phyloP scores from a whole-genome alignment of 2,329 filamentous ascomycete species.

The Phyllosticta ampelicida region DNA sequence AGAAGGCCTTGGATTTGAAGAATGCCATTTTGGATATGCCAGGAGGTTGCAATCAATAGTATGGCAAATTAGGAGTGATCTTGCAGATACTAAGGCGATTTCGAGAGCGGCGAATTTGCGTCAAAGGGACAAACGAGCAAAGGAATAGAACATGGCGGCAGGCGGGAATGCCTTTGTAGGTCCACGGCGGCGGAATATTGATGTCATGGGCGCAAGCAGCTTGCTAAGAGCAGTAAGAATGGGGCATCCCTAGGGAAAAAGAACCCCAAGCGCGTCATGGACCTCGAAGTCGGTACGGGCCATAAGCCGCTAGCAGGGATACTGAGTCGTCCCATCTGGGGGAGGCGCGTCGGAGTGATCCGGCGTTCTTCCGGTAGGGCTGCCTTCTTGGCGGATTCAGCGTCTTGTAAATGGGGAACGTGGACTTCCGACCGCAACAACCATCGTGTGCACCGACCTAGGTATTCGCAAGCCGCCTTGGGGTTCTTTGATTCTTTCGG shows the following conservation, averaged over 20 bases:
- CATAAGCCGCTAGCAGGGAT: not conserved
- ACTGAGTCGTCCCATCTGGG: not conserved
- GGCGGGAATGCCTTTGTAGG: not conserved
- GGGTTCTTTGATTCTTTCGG: not conserved
- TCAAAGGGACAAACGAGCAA: not conserved
- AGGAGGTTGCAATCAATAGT: not conserved
- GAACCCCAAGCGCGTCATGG: not conserved
- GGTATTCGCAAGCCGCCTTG: not conserved
- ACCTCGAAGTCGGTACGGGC: not conserved
- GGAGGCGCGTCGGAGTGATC: constrained; percentile 1
- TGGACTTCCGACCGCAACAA: constrained; percentile 5
- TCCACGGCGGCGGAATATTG: not conserved
- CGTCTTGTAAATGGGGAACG: constrained; percentile 1
- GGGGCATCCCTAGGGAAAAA: not conserved
- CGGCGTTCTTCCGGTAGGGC: constrained; percentile 6
- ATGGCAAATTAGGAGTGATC: not conserved
- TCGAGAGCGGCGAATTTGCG: not conserved
- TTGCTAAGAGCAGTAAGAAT: not conserved
- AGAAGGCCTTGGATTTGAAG: constrained; percentile 7
- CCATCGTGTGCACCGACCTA: not conserved
- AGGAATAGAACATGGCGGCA: not conserved
- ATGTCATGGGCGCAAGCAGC: not conserved
- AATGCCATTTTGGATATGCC: not conserved
- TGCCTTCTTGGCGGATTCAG: not conserved
- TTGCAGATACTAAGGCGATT: not conserved